Evolutionary conservation across 2,329 filamentous ascomycete species (phyloP).

Genomic region (Xylariaceae sp.): DNA sequence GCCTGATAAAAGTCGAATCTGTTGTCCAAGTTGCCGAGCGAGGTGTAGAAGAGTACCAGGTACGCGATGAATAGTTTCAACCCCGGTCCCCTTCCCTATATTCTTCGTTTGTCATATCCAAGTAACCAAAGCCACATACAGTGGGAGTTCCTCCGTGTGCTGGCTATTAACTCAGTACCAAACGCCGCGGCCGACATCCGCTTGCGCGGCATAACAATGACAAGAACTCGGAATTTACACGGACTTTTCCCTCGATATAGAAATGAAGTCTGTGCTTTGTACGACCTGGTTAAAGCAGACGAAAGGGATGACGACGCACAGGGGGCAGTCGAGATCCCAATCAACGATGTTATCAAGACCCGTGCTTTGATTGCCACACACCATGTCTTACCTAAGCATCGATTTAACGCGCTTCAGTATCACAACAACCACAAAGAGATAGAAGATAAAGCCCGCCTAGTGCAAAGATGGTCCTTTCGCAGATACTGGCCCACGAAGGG

Average conservation of each 20-base stretch:
- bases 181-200: slow-evolving; percentile 13
- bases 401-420: slow-evolving; percentile 22
- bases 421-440: slow-evolving; percentile 19
- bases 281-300: slow-evolving; percentile 34
- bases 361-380: slow-evolving; percentile 45
- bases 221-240: slow-evolving; percentile 28
- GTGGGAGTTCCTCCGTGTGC: slow-evolving; percentile 18
- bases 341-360: slow-evolving; percentile 34
- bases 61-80: no score
- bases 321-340: slow-evolving; percentile 37
- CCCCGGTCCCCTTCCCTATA: no score
- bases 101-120: no score
- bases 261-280: slow-evolving; percentile 42
- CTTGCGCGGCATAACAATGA: slow-evolving; percentile 35
- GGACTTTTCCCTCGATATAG: slow-evolving; percentile 32
- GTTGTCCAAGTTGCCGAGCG: no score
- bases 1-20: no score
- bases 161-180: slow-evolving; percentile 7
- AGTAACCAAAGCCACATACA: no score
- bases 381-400: slow-evolving; percentile 43
- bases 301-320: slow-evolving; percentile 30
- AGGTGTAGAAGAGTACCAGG: no score
- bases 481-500: slow-evolving; percentile 26
- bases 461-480: slow-evolving; percentile 47
- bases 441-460: slow-evolving; percentile 34